These are phyloP conservation scores for Daedalea quercina DNA, from an alignment of 768 basidiomycete genomes.

Conservation along the genomic window DNA sequence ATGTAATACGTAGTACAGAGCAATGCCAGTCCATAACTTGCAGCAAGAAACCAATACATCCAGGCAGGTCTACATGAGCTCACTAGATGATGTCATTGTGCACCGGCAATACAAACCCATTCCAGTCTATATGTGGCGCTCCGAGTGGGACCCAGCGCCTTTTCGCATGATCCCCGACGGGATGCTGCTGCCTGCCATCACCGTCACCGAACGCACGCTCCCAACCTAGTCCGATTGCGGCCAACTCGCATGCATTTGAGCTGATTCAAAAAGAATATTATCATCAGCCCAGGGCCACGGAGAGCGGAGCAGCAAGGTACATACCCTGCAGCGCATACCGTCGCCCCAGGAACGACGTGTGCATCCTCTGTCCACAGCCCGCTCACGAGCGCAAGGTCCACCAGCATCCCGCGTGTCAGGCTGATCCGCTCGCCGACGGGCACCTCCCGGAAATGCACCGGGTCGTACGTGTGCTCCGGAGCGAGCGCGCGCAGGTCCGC, in stretches of 20 bases:
- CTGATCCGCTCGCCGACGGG: slow-evolving; percentile 33
- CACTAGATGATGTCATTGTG: no score
- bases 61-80: no score
- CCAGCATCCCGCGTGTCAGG: slow-evolving; percentile 58
- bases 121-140: not conserved
- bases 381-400: slow-evolving; percentile 61
- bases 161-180: not conserved
- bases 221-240: slow-evolving; percentile 61
- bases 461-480: slow-evolving; percentile 48
- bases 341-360: slow-evolving; percentile 42
- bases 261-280: slow-evolving; percentile 23
- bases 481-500: slow-evolving; percentile 40
- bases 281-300: not conserved
- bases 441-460: slow-evolving; percentile 40
- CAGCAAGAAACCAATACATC: no score
- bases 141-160: slow-evolving; percentile 1
- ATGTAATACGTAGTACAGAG: no score
- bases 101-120: not conserved
- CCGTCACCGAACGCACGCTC: slow-evolving; percentile 52
- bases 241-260: slow-evolving; percentile 53
- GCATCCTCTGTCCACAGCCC: slow-evolving; percentile 49
- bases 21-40: no score
- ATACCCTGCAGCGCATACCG: slow-evolving; percentile 54
- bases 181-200: slow-evolving; percentile 18
- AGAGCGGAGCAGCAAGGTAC: slow-evolving; percentile 11